Evolutionary conservation across 2,329 filamentous ascomycete genomes (phyloP), one percentile per base, ranked within the genome.

Genomic region (Tolypocladium sp.): DNA sequence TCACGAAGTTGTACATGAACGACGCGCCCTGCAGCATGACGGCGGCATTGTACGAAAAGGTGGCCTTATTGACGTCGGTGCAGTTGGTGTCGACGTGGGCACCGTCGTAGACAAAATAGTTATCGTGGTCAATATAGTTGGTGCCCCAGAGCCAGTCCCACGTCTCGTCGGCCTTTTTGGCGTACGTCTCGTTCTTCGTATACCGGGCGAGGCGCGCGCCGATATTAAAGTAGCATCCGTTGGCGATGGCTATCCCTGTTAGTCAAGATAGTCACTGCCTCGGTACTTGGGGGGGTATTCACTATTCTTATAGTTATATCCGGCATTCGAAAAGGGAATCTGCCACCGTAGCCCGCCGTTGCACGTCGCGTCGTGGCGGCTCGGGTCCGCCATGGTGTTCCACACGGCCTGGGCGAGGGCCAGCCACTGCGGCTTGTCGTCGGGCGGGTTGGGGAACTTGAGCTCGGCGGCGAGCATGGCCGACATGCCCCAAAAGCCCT

Each of bases 271-370:
- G 20, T 22, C 30, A 12, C 4, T 9, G 17, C 17, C 20, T 7
- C 15, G 25, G 46, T 9, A 15, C 25, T 4, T 4, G 46, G 44
- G 2, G 15, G 13, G n/a, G 27, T 30, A 70, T 73, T 38, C 70
- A 79, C 77, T 80, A 68, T 87, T 87, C 71, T 87, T 94, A 78
- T 92, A 92, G 67, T 86, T 81, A 71, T 90, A 94, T 30, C 90
- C 90, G 37, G 78, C 80, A 68, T 92, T 91, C 64, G 87, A 86
- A 1, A 82, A 77, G 59, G 86, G 90, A 61, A 93, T 88, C 75
- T 94, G 90, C 88, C 89, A 91, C 66, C 88, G 79, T 65, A 92
- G 68, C 12, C 89, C 90, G 63, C 89, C 89, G 27, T 79, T 77
- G 66, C 90, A 92, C 2, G 77, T 78, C 0, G 78, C 70, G 7